Evolutionary conservation across 495 filamentous ascomycete genomes (phyloP).

Genomic region (Aspergillus baeticus): DNA sequence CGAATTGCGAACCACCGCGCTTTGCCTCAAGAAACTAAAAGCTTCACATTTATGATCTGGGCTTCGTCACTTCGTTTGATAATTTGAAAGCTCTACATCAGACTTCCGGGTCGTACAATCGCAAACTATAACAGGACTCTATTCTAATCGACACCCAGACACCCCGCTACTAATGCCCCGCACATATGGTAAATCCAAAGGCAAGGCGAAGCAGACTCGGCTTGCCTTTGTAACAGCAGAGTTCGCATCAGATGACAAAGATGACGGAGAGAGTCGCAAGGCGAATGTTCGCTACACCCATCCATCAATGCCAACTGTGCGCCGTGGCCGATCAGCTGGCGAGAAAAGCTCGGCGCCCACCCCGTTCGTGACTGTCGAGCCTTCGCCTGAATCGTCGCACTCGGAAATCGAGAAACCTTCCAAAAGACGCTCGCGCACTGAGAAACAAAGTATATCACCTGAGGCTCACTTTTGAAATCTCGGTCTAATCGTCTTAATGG

Average conservation of each 20-base stretch:
- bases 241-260: conserved; percentile 15
- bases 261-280: conserved; percentile 25
- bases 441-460: conserved; percentile 2
- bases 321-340: background rate
- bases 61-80: background rate
- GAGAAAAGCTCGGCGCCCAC: background rate
- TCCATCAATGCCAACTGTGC: conserved; percentile 32
- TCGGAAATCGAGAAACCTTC: background rate
- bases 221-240: conserved; percentile 41
- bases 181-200: conserved; percentile 39
- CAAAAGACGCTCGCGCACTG: background rate
- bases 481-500: too few relatives aligned
- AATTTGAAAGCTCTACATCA: background rate
- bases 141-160: background rate
- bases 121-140: background rate
- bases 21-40: background rate
- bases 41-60: background rate
- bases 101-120: background rate
- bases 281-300: conserved; percentile 41
- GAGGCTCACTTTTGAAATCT: background rate
- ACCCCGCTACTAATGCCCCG: conserved; percentile 35
- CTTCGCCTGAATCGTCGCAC: background rate
- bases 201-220: conserved; percentile 47
- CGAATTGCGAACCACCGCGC: conserved; percentile 24
- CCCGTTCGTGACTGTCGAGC: conserved; percentile 7